Percentiles rank a stretch among this genome's conserved stretches.
Evolutionary conservation across 2,329 filamentous ascomycete species (phyloP).

Genomic region (Alternaria triticimaculans): DNA sequence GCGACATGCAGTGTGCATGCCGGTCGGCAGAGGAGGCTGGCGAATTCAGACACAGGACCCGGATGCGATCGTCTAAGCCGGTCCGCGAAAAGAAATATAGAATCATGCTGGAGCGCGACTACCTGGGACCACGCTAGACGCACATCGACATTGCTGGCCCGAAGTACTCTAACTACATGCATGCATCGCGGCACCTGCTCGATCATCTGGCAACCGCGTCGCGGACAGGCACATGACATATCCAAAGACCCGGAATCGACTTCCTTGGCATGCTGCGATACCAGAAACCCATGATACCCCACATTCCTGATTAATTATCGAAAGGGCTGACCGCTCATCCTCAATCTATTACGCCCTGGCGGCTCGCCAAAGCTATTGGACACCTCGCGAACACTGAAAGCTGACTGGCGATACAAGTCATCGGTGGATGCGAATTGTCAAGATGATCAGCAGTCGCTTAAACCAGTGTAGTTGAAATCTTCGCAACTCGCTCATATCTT

Average conservation of each 20-base stretch:
- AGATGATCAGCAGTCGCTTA: not conserved
- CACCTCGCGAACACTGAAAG: not conserved
- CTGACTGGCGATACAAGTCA: not conserved
- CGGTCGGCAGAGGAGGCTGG: not conserved
- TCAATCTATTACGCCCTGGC: slow-evolving; percentile 2
- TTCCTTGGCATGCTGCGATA: not conserved
- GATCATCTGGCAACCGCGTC: not conserved
- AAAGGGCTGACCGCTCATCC: not conserved
- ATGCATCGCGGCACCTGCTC: not conserved
- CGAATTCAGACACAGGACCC: not conserved
- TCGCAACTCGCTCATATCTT: slow-evolving; percentile 5
- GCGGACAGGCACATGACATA: not conserved
- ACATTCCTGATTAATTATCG: slow-evolving; percentile 1
- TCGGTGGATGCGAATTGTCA: not conserved
- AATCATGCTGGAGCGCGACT: not conserved
- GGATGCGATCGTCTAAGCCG: not conserved
- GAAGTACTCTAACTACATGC: not conserved
- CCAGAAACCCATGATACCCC: not conserved
- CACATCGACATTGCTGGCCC: not conserved
- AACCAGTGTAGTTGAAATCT: not conserved
- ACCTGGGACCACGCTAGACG: not conserved
- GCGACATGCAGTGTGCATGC: not conserved
- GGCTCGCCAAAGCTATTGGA: not conserved
- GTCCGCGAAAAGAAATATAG: not conserved
- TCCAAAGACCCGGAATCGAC: not conserved